Percentiles rank a stretch among this genome's conserved stretches.
Conservation (phyloP, 2,329 filamentous ascomycete species). For the Aspergillus versicolor region DNA sequence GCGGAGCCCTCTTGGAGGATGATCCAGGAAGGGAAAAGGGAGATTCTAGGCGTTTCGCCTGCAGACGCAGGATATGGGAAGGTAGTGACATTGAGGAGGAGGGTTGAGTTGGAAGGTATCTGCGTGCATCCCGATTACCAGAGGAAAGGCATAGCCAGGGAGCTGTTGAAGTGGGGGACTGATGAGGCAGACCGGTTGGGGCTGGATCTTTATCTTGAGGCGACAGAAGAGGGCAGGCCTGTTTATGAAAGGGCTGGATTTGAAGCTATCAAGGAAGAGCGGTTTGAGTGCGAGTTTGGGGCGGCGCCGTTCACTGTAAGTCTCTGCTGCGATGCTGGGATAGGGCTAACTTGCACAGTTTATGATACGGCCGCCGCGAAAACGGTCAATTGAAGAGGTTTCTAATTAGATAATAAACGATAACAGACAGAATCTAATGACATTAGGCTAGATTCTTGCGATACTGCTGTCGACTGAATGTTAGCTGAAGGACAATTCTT, state of each 20-base stretch:
- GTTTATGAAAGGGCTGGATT: slow-evolving; percentile 20
- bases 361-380: slow-evolving; percentile 14
- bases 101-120: background rate
- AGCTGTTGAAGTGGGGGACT: slow-evolving; percentile 1
- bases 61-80: background rate
- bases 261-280: background rate
- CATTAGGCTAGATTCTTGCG: no score
- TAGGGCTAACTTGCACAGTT: background rate
- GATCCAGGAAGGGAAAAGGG: slow-evolving; percentile 2
- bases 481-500: no score
- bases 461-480: no score
- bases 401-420: no score
- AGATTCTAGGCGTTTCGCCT: background rate
- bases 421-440: no score
- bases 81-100: background rate
- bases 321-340: no score
- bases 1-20: background rate
- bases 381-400: no score
- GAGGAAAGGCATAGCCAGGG: background rate
- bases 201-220: slow-evolving; percentile 6
- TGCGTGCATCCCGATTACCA: slow-evolving; percentile 13
- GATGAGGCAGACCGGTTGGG: slow-evolving; percentile 4
- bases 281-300: background rate
- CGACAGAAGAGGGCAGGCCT: slow-evolving; percentile 7
- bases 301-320: background rate